Base-by-base conservation (phyloP, 2,329 filamentous ascomycete genomes). In the Beauveria sp. region DNA sequence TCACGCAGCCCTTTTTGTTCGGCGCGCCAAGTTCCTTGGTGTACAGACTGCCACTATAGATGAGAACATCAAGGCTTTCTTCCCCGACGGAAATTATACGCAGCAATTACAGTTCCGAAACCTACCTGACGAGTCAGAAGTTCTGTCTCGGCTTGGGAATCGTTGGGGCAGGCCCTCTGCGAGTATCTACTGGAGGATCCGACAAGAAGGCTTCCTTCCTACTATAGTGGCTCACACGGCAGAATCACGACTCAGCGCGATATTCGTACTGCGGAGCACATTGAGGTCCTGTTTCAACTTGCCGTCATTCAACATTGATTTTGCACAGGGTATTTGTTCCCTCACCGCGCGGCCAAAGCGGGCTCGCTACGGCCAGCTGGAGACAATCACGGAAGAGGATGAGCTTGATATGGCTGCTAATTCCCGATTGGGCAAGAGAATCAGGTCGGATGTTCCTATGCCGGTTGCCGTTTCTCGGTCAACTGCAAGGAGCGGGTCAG, bases 181-280 rank as follows among this genome's bases (percentile, higher is more conserved):
- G 18, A 44, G 34, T 34, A 53, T 43, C 24, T 51, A 48, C 47
- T 10, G 14, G 56, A 46, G 18, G 16, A 50, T 53, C 34, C 22
- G 40, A 24, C 51, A 18, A 30, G 6, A 44, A 50, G 28, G 28
- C 26, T 58, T 62, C 8, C 51, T 40, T n/a, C 48, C 72, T 70
- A 74, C 61, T 73, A 71, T 26, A 57, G 55, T 24, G 1, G 2
- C 28, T 26, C 5, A 40, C 9, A 24, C 2, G 3, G 28, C 4
- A 37, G 28, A 8, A 18, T 48, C 28, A 7, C 4, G 12, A 9
- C 20, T 48, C 2, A 48, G 20, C 9, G 37, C 28, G 12, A 37
- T 56, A 20, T 47, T 34, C n/a, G 14, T 56, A 40, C 44, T 48
- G 18, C n/a, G 12, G 18, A 37, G 26, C 10, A 37, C 20, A 2